phyloP scores from a whole-genome alignment of 2,329 filamentous ascomycete species.

The Cordyceps tenuipes region DNA sequence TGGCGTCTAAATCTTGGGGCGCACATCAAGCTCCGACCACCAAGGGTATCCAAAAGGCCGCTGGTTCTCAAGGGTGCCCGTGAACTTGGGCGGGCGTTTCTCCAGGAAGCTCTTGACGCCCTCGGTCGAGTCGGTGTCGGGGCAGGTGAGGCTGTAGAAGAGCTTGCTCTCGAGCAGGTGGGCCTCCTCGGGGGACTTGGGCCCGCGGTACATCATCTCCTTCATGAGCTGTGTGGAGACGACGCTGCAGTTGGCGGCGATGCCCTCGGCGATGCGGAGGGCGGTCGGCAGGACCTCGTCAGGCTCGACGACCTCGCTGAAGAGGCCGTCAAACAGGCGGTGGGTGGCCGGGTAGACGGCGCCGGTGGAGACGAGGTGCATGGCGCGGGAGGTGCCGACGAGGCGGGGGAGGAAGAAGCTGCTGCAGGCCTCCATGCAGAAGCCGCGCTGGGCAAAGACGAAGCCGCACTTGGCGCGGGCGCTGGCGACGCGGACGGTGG shows the following conservation, averaged over 20 bases:
- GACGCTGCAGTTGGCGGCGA: conserved; percentile 56
- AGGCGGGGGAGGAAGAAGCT: conserved; percentile 65
- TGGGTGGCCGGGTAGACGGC: conserved; percentile 45
- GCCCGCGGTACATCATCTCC: conserved; percentile 59
- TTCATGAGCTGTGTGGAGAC: conserved; percentile 60
- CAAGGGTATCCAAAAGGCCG: conserved; percentile 55
- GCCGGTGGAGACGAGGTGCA: conserved; percentile 61
- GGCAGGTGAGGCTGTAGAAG: conserved; percentile 50
- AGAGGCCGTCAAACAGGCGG: conserved; percentile 49
- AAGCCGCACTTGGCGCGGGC: conserved; percentile 60
- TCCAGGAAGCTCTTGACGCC: conserved; percentile 61
- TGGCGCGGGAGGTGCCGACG: conserved; percentile 54
- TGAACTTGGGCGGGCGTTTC: conserved; percentile 57
- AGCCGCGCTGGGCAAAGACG: conserved; percentile 61
- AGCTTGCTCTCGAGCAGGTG: conserved; percentile 61
- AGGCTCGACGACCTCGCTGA: conserved; percentile 55
- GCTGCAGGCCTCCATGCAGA: conserved; percentile 64
- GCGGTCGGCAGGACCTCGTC: conserved; percentile 56
- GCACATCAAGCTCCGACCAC: conserved; percentile 47
- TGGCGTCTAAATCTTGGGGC: conserved; percentile 21
- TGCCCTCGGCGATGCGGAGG: conserved; percentile 56
- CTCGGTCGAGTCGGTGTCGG: conserved; percentile 52
- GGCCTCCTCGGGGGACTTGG: conserved; percentile 55
- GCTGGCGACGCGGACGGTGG: conserved; percentile 45
- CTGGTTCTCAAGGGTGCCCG: conserved; percentile 51